Base-by-base conservation (phyloP, 2,329 filamentous ascomycete species). In the Akanthomyces muscarius region DNA sequence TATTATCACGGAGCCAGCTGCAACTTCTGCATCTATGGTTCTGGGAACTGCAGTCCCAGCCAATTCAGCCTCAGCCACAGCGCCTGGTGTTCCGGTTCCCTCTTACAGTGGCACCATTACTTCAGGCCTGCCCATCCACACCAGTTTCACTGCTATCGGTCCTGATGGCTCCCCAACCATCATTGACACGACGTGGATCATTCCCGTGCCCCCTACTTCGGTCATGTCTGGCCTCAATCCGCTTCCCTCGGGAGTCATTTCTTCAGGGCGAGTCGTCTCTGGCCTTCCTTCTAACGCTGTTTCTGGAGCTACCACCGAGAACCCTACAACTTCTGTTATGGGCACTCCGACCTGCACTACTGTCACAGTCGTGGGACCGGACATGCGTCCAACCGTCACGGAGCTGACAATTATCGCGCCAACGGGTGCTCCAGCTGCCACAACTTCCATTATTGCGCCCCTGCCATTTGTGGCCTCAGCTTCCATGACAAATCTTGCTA, bases 391-490 rank as follows among this genome's bases (percentile, higher is more conserved):
- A 33, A 75, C 72, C 3, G 57, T 71, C 30, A 61, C 73, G 8
- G 71, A 75, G 23, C 69, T 73, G 10, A 76, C 74, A 3, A 68
- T 72, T 61, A 63, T 70, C 11, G 56, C 74, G 42, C 67, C 70
- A 28, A 61, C 50, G 3, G 36, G 33, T n/a, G 33, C 50, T 6
- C 16, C 50, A 18, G 8, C 56, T 48, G 33, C 33, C 7, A 44
- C 52, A 23, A 38, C 23, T 14, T 65, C 64, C 23, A 71, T 64
- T 53, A 65, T 63, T 56, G 63, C 28, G 25, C 55, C 68, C 38
- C 68, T 71, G 16, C 61, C 70, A 2, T 69, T 52, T 38, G 62
- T 60, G 28, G 23, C 41, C 16, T 44, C 56, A 44, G 54, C 62
- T 28, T 53, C 48, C 28, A 33, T 59, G 16, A 59, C 62, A 30